Base-by-base conservation (phyloP, 2,329 filamentous ascomycete genomes). In the Ceratocystis eucalypticola region DNA sequence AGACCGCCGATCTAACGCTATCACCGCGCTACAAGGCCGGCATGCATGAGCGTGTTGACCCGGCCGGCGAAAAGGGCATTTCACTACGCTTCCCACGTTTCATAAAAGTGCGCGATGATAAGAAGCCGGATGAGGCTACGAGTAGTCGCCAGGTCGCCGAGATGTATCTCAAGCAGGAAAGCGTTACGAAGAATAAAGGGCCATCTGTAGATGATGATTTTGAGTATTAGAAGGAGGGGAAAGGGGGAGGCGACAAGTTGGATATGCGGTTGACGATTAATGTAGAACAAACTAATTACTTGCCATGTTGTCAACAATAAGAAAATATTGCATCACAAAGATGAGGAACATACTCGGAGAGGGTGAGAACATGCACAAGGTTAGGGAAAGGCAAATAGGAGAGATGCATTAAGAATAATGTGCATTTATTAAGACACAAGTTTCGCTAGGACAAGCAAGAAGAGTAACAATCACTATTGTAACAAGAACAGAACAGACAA, bases 101-200 rank as follows among this genome's bases (percentile, higher is more conserved):
- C 75, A 94, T 99, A 74, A 91, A 91, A 74, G 78, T 90, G 50
- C 83, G 94, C 68, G 93, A 97, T 68, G 94, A 99, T 74, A 99
- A 99, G 82, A 96, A 96, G 78, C 85, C 91, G 0, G 92, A 96
- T 69, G 83, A 93, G 77, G 94, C 94, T 15, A 96, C 91, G 48
- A 88, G 82, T 44, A 90, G 86, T 69, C 81, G 86, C 63, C 89
- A 94, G 77, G 89, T 99, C 62, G 92, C 91, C 0, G 94, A 97
- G 76, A 96, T 99, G 93, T 99, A 97, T 77, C 82, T 87, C 70
- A 92, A 89, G 77, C 94, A 99, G 79, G 93, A 97, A 79, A 89
- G 88, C 71, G 90, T 96, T 63, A 79, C 84, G 12, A 95, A 94
- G 80, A 91, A 80, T 67, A 96, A 96, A 78, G 89, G 88, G 0